Evolutionary conservation across 2,329 filamentous ascomycete genomes (phyloP), one percentile per base, ranked within the genome.

Genomic region (Hansfordia pulvinata): DNA sequence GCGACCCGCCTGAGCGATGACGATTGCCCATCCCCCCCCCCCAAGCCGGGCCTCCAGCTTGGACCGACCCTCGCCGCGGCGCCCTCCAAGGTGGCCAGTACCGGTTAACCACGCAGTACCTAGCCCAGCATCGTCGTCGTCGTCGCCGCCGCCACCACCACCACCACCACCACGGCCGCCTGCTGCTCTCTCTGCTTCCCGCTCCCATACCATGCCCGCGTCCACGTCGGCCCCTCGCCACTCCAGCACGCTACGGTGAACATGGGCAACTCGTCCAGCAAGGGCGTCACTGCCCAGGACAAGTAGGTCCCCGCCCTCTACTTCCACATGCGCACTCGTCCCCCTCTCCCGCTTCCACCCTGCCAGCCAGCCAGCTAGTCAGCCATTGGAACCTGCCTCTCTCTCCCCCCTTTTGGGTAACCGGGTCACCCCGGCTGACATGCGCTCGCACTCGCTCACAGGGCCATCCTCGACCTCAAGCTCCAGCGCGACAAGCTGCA

Each of bases 381-480:
- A n/a, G n/a, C n/a, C n/a, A n/a, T 29, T 25, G 32, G 21, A 24
- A 24, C 27, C 24, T 28, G 30, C 24, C 31, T 8, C 37, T 27
- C 23, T 30, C 29, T 32, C 33, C 25, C 29, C 29, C 35, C 29
- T 13, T 28, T 23, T 19, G 16, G 13, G 30, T 27, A 19, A 27
- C 27, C 23, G 25, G 23, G 23, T 17, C 17, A 12, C 20, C n/a
- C 24, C 22, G 11, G n/a, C 8, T 23, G 16, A 29, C 19, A 32
- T 14, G 17, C 25, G 12, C 18, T 11, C 9, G 18, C 18, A 25
- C 13, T 13, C 19, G 14, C 12, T 8, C 12, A 17, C 49, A 94
- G 86, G 60, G 88, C 88, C 33, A 94, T 96, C 55, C 78, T 96
- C 46, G 86, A 96, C 58, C 80, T 96, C 60, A 96, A 96, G 62